Evolutionary conservation across 768 basidiomycete genomes (phyloP).

Genomic region (Termitomyces sp.): DNA sequence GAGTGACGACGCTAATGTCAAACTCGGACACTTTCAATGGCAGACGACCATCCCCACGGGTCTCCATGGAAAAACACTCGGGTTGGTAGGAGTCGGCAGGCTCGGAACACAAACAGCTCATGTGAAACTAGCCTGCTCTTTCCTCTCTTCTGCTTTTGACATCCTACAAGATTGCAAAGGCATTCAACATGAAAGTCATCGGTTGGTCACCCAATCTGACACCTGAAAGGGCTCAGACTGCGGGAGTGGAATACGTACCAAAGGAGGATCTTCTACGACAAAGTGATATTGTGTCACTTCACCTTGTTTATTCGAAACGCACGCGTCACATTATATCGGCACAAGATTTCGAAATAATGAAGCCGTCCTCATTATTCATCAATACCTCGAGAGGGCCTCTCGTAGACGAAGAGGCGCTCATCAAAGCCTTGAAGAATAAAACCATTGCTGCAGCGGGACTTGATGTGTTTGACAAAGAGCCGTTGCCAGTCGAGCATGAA

Average conservation of each 20-base stretch:
- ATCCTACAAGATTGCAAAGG: constrained; percentile 44
- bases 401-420: constrained; percentile 51
- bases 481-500: constrained; percentile 53
- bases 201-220: constrained; percentile 67
- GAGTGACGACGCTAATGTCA: constrained; percentile 43
- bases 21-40: constrained; percentile 43
- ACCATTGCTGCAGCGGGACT: constrained; percentile 54
- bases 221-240: constrained; percentile 43
- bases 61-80: constrained; percentile 48
- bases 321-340: constrained; percentile 44
- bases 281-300: constrained; percentile 58
- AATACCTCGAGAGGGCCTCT: constrained; percentile 66
- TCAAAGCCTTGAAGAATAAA: constrained; percentile 38
- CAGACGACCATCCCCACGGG: constrained; percentile 45
- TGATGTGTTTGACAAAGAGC: constrained; percentile 64
- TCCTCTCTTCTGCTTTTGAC: background rate
- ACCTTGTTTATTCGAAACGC: constrained; percentile 47
- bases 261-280: constrained; percentile 48
- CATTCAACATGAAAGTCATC: constrained; percentile 52
- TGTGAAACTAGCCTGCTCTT: constrained; percentile 22
- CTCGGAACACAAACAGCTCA: constrained; percentile 47
- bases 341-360: constrained; percentile 47
- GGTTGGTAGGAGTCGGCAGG: constrained; percentile 55
- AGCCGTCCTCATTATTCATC: constrained; percentile 51
- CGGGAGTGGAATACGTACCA: constrained; percentile 43